Evolutionary conservation across 2,329 filamentous ascomycete species (phyloP), one percentile per base, ranked within the genome.

Genomic region (Botryotinia convoluta): DNA sequence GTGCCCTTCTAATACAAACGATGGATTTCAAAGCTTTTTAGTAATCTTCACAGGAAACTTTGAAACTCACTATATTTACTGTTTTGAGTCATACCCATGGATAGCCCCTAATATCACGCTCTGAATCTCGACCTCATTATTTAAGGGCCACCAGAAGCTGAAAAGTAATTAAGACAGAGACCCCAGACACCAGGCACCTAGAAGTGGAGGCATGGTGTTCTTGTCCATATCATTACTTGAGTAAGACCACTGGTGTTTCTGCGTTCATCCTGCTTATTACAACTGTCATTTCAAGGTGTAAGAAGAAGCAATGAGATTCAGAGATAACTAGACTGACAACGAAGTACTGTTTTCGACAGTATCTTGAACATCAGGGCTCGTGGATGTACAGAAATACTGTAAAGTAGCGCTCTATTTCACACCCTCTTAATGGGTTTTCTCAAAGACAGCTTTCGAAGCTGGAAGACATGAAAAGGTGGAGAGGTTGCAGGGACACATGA

Each of bases 81-180:
- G 14, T 51, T 7, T 26, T 14, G 22, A n/a, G 26, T 5, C 0
- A 7, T 14, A 4, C 2, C 4, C 1, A n/a, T n/a, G 26, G 1
- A 51, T 6, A n/a, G 12, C 26, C 12, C 48, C 48, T 51, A 51
- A 4, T 26, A n/a, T n/a, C 48, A 12, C 1, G 26, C 26, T 51
- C 48, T n/a, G 4, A n/a, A 51, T 51, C 26, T 51, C 10, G 2
- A n/a, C 2, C 48, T 51, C 26, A 51, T 6, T 51, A 14, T n/a
- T n/a, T 1, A 51, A n/a, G 10, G 45, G 26, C 12, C 10, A 14
- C 10, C 26, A n/a, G 4, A 51, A 51, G 48, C 4, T 6, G 26
- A 14, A 51, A 51, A 12, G 3, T 10, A 51, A 7, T n/a, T 6
- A n/a, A n/a, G 26, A 48, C 0, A 51, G 26, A 51, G 3, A 14